phyloP scores from a whole-genome alignment of 1,284 basidiomycete genomes.

The Microbotryum silenes-acaulis region DNA sequence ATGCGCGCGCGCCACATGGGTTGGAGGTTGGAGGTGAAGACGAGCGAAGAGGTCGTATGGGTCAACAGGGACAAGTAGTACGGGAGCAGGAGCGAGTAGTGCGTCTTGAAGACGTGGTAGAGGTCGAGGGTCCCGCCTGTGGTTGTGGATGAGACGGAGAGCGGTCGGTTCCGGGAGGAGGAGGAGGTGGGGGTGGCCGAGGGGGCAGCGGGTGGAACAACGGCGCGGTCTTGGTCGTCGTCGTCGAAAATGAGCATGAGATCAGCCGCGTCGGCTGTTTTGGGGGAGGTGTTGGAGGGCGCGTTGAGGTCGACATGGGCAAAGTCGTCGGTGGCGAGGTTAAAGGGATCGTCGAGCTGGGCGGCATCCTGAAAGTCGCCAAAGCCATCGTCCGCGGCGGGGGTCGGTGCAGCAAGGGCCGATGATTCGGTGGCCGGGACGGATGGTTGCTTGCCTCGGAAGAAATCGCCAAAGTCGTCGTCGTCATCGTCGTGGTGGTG shows the following conservation, averaged over 20 bases:
- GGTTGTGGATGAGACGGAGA: not conserved
- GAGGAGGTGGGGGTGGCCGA: constrained; percentile 6
- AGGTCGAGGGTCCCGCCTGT: not conserved
- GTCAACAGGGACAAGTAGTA: constrained; percentile 34
- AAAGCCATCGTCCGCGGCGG: constrained; percentile 44
- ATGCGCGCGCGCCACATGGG: constrained; percentile 35
- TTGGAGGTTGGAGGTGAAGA: constrained; percentile 29
- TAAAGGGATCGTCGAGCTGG: constrained; percentile 8
- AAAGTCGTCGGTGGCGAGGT: constrained; percentile 15
- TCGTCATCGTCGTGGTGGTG: not conserved
- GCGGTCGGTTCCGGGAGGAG: not conserved
- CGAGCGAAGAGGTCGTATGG: constrained; percentile 36
- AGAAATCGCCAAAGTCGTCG: constrained; percentile 86
- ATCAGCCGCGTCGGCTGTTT: constrained; percentile 5
- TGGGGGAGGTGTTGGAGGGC: not conserved
- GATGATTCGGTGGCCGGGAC: not conserved
- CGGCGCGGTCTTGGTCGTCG: constrained; percentile 5
- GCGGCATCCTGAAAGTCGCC: constrained; percentile 52
- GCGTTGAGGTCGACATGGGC: not conserved
- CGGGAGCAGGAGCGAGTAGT: constrained; percentile 32
- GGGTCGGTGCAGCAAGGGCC: not conserved
- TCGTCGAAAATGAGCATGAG: constrained; percentile 25
- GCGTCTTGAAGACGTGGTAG: constrained; percentile 26
- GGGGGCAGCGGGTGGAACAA: not conserved
- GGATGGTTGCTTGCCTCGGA: constrained; percentile 40